These are phyloP conservation scores for Malus hybrid DNA, from an alignment of 331 rosid species.

Conservation along the genomic window DNA sequence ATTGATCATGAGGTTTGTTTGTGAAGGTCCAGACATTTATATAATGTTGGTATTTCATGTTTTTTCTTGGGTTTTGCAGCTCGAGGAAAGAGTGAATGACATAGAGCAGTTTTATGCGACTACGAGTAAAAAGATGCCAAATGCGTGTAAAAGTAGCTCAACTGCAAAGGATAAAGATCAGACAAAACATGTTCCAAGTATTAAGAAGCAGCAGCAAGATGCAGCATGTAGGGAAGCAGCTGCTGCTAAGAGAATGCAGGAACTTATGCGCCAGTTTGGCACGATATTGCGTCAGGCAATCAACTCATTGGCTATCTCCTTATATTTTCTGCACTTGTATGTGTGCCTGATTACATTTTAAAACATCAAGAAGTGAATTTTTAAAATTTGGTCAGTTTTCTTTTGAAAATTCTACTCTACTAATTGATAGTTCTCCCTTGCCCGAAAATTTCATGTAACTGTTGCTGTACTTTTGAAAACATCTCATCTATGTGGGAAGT, in stretches of 20 bases:
- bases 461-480: not conserved
- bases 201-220: conserved; percentile 73
- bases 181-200: conserved; percentile 51
- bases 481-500: not conserved
- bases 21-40: not conserved
- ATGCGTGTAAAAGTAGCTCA: conserved; percentile 43
- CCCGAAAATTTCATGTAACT: not conserved
- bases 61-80: conserved; percentile 30
- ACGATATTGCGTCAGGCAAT: conserved; percentile 76
- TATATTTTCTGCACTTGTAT: not conserved
- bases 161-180: conserved; percentile 49
- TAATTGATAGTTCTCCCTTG: not conserved
- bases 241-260: conserved; percentile 88
- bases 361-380: not conserved
- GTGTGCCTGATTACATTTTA: not conserved
- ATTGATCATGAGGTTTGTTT: not conserved
- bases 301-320: not conserved
- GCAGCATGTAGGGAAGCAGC: conserved; percentile 70
- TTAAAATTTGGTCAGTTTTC: not conserved
- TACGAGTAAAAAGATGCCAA: conserved; percentile 33
- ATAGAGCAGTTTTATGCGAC: conserved; percentile 28
- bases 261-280: conserved; percentile 84
- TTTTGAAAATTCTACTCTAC: not conserved
- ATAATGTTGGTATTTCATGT: not conserved
- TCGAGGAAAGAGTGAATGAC: conserved; percentile 59